Conservation (phyloP, 441 rosid species). For the Adansonia gregorii region DNA sequence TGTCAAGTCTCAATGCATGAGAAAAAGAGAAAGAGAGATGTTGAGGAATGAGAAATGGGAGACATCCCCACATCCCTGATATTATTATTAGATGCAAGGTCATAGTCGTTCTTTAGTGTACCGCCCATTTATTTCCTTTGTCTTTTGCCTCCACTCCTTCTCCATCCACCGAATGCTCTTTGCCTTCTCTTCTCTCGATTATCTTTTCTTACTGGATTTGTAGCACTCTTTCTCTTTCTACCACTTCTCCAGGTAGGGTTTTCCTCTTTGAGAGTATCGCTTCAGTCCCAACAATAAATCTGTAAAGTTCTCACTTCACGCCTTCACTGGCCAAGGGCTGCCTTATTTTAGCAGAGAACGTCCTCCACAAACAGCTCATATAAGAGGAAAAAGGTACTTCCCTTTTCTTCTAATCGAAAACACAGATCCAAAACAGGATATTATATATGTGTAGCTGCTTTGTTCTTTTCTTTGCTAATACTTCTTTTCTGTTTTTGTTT, state of each 20-base stretch:
- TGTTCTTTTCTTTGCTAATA: constrained; percentile 32
- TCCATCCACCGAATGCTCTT: constrained; percentile 63
- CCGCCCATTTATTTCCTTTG: constrained; percentile 64
- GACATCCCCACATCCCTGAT: constrained; percentile 59
- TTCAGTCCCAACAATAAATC: constrained; percentile 23
- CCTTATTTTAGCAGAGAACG: constrained; percentile 5
- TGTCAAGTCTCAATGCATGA: constrained; percentile 37
- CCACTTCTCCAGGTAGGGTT: constrained; percentile 35
- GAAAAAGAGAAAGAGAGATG: constrained; percentile 46
- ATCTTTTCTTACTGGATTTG: constrained; percentile 32
- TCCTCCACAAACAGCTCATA: constrained; percentile 25
- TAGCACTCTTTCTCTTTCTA: constrained; percentile 31
- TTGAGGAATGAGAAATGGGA: constrained; percentile 44
- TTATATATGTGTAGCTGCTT: constrained; percentile 25
- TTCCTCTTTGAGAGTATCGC: constrained; percentile 26
- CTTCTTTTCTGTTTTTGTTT: constrained; percentile 27
- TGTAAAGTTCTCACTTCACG: constrained; percentile 27
- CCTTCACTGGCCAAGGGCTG: constrained; percentile 24
- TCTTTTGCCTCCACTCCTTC: constrained; percentile 72
- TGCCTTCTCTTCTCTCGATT: constrained; percentile 46
- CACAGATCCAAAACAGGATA: constrained; percentile 49
- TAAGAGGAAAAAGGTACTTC: constrained; percentile 45
- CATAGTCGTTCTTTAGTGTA: constrained; percentile 72
- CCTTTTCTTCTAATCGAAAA: constrained; percentile 48
- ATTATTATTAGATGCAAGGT: constrained; percentile 77